Percentiles rank a stretch among this genome's conserved stretches.
These are phyloP conservation scores for Plasmodium chabaudi DNA, from an alignment of 169 alveolate genomes.

Conservation along the genomic window DNA sequence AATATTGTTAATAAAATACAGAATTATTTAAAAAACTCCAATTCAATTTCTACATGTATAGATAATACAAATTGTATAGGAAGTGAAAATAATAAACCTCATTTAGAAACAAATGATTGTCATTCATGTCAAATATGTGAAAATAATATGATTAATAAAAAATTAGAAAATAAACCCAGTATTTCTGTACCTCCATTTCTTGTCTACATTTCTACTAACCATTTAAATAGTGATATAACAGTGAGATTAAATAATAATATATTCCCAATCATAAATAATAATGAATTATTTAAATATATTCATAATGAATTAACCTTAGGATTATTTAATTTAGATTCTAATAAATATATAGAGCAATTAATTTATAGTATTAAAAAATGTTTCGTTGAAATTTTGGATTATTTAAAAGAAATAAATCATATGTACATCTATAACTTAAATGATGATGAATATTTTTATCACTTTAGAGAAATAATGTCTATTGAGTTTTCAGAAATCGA, in stretches of 20 bases:
- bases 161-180: too few species aligned
- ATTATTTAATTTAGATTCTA: slow-evolving; percentile 16
- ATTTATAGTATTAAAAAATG: slow-evolving; percentile 40
- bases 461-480: slow-evolving; percentile 36
- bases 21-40: slow-evolving; percentile 19
- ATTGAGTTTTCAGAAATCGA: slow-evolving; percentile 32
- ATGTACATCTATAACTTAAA: slow-evolving; percentile 2
- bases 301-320: slow-evolving; percentile 33
- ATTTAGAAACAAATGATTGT: too few species aligned
- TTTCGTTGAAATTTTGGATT: slow-evolving; percentile 28
- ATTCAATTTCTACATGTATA: not conserved
- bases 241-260: not conserved
- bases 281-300: not conserved
- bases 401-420: slow-evolving; percentile 15
- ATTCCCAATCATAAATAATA: not conserved
- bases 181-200: slow-evolving; percentile 2
- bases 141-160: too few species aligned
- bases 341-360: slow-evolving; percentile 38
- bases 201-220: not conserved
- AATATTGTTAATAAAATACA: slow-evolving; percentile 26
- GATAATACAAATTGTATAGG: too few species aligned
- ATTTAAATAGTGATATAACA: not conserved
- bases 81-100: too few species aligned
- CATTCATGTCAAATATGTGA: too few species aligned
- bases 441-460: slow-evolving; percentile 35